These are phyloP conservation scores for Citrullus amarus DNA, from an alignment of 306 rosid genomes.

Conservation along the genomic window DNA sequence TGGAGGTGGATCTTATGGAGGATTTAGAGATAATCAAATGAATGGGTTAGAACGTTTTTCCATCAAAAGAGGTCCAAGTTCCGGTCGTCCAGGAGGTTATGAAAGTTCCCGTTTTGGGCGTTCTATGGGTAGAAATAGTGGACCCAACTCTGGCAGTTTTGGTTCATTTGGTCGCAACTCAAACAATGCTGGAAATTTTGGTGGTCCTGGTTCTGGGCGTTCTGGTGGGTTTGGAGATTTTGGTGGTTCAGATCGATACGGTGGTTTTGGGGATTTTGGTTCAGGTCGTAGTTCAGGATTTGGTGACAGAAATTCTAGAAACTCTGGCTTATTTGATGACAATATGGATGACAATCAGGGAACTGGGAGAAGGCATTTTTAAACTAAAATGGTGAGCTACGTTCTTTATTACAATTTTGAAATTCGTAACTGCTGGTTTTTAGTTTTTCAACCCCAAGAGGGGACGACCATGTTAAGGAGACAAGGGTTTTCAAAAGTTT, in stretches of 20 bases:
- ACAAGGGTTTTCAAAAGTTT: background rate
- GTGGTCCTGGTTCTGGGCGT: conserved; percentile 30
- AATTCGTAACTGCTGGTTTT: background rate
- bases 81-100: conserved; percentile 31
- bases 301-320: conserved; percentile 13
- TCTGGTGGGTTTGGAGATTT: conserved; percentile 38
- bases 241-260: conserved; percentile 12
- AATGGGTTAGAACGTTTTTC: conserved; percentile 2
- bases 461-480: background rate
- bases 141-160: conserved; percentile 29
- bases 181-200: conserved; percentile 36
- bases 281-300: conserved; percentile 8
- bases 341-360: conserved; percentile 6
- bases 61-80: conserved; percentile 19
- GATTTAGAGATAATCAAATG: conserved; percentile 16
- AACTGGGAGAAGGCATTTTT: conserved; percentile 18
- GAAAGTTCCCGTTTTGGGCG: conserved; percentile 29
- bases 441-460: background rate
- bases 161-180: conserved; percentile 31
- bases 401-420: background rate
- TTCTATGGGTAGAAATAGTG: conserved; percentile 24
- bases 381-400: conserved; percentile 2
- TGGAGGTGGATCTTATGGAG: conserved; percentile 37
- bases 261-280: conserved; percentile 21
- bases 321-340: conserved; percentile 16